Evolutionary conservation across 2,329 filamentous ascomycete species (phyloP).

Genomic region (Ciborinia camelliae): DNA sequence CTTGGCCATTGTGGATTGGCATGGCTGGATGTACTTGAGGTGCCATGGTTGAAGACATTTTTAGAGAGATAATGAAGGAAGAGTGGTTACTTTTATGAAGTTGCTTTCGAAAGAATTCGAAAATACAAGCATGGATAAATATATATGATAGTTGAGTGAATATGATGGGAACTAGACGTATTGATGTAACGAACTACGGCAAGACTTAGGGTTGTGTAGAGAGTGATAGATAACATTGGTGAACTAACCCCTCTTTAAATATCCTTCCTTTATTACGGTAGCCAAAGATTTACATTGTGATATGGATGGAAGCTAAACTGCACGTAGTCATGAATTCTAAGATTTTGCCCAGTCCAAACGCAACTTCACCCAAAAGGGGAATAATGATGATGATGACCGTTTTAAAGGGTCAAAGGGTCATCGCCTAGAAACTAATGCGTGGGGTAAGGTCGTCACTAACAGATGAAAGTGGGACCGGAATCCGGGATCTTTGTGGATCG

Average conservation of each 20-base stretch:
- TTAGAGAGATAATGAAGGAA: neutral
- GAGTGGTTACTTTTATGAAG: neutral
- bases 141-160: neutral
- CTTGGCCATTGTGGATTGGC: constrained; percentile 20
- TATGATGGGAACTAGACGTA: neutral
- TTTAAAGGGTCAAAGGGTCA: neutral
- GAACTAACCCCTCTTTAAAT: no score
- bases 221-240: no score
- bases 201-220: no score
- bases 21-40: no score
- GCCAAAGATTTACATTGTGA: no score
- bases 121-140: neutral
- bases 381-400: neutral
- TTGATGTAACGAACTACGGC: no score
- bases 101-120: neutral
- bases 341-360: neutral
- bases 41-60: neutral
- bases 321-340: neutral
- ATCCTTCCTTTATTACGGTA: no score
- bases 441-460: neutral
- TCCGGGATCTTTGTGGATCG: neutral
- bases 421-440: neutral
- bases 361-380: neutral
- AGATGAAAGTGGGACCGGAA: neutral
- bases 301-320: no score